Evolutionary conservation across 164 flowering plant species (phyloP), one percentile per base, ranked within the genome.

Genomic region (Annona cherimola): DNA sequence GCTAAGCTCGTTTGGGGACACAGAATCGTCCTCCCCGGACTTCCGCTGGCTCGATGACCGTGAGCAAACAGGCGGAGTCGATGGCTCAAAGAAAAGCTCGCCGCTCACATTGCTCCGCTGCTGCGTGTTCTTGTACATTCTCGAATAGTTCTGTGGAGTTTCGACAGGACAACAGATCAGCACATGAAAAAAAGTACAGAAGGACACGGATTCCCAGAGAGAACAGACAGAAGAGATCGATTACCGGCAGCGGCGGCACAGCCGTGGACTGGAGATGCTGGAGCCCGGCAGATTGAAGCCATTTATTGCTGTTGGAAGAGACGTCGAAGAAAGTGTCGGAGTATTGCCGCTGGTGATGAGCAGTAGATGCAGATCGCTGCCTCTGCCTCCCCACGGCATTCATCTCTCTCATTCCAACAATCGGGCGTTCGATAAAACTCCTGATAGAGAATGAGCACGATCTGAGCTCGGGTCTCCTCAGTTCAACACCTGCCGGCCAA

Each of bases 341-440:
- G 79, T 86, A 85, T 72, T 91, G 94, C 5, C 97, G 81, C 78
- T 91, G 97, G 75, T 91, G 97, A 71, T 91, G 89, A 44, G 70
- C 59, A 14, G 89, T 64, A 4, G 87, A 67, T 55, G 88, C 85
- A 69, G 97, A 87, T 88, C 91, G 85, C 85, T 76, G 78, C 83
- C 78, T 76, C 73, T 85, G 89, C 45, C 91, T 79, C 20, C 92
- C 90, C 3, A 83, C 78, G 20, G 83, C 87, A 75, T 90, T 87
- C 91, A 87, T 89, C 67, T 78, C 67, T 41, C 41, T 44, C 19
- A 7, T n/a, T 61, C 35, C n/a, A 35, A 18, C 14, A 45, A 26
- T 43, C 43, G 39, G 55, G 41, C 45, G 54, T 62, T 35, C 44
- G 59, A 61, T 44, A 55, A 42, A 45, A 73, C 8, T 12, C 19